phyloP scores from a whole-genome alignment of 208 protist species.

The Phytomonas francai region DNA sequence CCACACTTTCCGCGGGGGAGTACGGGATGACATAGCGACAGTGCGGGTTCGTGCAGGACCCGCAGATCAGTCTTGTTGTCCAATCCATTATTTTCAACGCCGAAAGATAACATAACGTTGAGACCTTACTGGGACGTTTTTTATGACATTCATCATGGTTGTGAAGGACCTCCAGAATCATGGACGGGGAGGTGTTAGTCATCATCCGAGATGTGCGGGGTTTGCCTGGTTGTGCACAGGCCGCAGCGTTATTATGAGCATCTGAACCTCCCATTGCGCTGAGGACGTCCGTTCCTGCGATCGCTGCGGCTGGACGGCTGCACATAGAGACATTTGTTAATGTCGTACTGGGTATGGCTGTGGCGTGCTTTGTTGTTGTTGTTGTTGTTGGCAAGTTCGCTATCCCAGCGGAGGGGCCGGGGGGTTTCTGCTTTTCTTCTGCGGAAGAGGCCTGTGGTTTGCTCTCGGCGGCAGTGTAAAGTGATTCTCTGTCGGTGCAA shows the following conservation, averaged over 20 bases:
- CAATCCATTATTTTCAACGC: constrained; percentile 76
- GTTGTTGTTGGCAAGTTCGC: not conserved
- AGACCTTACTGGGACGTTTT: constrained; percentile 22
- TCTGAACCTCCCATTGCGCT: constrained; percentile 11
- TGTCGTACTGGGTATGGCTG: constrained; percentile 20
- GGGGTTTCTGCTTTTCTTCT: too few relatives aligned
- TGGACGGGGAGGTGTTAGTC: not conserved
- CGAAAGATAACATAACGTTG: constrained; percentile 40
- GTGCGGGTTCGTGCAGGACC: constrained; percentile 18
- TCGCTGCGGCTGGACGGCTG: constrained; percentile 48
- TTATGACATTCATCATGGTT: not conserved
- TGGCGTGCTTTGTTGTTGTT: constrained; percentile 20
- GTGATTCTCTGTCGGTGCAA: not conserved
- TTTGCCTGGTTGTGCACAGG: too few relatives aligned
- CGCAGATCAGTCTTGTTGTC: constrained; percentile 40
- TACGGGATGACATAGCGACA: constrained; percentile 38
- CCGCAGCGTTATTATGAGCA: not conserved
- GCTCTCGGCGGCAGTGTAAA: not conserved
- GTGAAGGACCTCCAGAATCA: not conserved
- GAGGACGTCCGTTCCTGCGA: constrained; percentile 47
- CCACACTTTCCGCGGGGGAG: constrained; percentile 67
- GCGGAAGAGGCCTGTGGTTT: not conserved
- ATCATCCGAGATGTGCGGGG: too few relatives aligned
- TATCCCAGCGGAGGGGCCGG: not conserved
- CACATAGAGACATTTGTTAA: constrained; percentile 58